Base-by-base conservation (phyloP, 2,329 filamentous ascomycete genomes). In the Apiospora saccharicola region DNA sequence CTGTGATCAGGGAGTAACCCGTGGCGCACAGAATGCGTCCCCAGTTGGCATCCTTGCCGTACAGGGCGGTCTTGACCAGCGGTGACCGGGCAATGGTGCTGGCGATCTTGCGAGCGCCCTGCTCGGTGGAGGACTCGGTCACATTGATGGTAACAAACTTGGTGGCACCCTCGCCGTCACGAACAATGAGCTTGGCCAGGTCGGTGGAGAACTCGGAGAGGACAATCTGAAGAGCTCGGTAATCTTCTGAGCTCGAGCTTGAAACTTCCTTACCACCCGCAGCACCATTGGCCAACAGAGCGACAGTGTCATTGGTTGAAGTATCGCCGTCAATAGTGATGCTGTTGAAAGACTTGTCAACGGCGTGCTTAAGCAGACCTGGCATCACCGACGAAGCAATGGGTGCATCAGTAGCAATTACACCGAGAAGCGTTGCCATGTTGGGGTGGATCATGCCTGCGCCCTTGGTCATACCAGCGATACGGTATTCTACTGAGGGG, bases 391-490 rank as follows among this genome's bases (percentile, higher is more conserved):
- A 80, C 4, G 93, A 87, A 0, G 90, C 87, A 78, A 98, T 90
- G 43, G 95, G 93, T 0, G 93, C 96, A 78, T 99, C 96, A 19
- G 96, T 99, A 79, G 94, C 95, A 79, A 98, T 89, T 74, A 98
- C 93, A 71, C 94, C 95, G 47, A 99, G 90, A 46, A 98, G 89
- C 0, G 96, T 99, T 43, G 95, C 96, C 95, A 99, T 98, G 86
- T 99, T 98, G 68, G 96, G 96, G 80, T 98, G 95, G 82, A 99
- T 98, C 96, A 99, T 99, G 79, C 96, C 96, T 6, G 96, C 96
- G 72, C 96, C 96, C 86, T 99, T 99, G 79, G 96, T 97, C 90
- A 97, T 97, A 77, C 96, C 96, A 16, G 94, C 95, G 69, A 99
- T 92, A 77, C 90, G 89, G 85, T 98, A 99, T 81, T 92, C 91